These are phyloP conservation scores for Trifolium subterraneum DNA, from an alignment of 306 rosid species.

Conservation along the genomic window DNA sequence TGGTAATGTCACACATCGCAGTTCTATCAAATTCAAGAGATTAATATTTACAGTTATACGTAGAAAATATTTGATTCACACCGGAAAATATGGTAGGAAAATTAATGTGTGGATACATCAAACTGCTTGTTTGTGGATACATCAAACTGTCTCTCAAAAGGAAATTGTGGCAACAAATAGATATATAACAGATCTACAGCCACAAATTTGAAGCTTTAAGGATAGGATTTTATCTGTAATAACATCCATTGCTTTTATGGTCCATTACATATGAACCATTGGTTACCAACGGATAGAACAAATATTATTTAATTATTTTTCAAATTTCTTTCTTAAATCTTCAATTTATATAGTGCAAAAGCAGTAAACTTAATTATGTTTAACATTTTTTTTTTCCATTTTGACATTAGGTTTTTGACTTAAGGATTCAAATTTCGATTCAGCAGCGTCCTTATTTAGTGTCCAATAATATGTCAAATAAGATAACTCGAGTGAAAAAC, in stretches of 20 bases:
- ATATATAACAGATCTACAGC: slow-evolving; percentile 12
- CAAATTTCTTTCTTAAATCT: not conserved
- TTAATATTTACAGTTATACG: no score
- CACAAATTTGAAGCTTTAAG: slow-evolving; percentile 49
- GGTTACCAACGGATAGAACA: slow-evolving; percentile 35
- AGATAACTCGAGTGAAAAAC: no score
- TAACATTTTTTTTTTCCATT: no score
- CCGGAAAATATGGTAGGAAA: no score
- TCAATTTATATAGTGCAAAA: not conserved
- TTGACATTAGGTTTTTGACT: not conserved
- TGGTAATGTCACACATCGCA: no score
- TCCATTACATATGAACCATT: slow-evolving; percentile 49
- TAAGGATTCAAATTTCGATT: no score
- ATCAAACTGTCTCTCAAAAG: not conserved
- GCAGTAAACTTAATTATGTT: not conserved
- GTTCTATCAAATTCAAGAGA: no score
- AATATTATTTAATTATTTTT: not conserved
- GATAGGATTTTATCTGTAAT: slow-evolving; percentile 66
- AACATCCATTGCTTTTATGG: slow-evolving; percentile 41
- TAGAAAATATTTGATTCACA: no score
- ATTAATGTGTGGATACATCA: not conserved
- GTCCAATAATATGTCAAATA: no score
- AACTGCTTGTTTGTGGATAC: not conserved
- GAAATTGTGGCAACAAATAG: not conserved
- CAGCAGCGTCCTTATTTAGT: no score